phyloP scores from a whole-genome alignment of 306 rosid species.

The Hippophae gyantsensis region DNA sequence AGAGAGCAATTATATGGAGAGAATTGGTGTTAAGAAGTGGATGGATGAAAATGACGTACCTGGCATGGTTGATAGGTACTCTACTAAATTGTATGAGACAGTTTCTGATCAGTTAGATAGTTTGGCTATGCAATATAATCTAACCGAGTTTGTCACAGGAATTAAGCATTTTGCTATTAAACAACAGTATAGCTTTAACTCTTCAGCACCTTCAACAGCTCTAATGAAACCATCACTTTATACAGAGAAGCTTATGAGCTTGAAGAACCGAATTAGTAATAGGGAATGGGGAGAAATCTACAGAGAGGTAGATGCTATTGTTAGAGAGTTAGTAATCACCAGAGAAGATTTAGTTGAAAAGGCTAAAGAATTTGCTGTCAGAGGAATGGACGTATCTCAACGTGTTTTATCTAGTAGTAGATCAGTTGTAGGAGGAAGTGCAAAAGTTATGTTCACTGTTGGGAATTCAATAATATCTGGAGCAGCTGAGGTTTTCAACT shows the following conservation, averaged over 20 bases:
- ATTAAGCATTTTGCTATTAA: constrained; percentile 68
- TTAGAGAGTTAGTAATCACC: constrained; percentile 59
- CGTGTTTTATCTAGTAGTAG: constrained; percentile 55
- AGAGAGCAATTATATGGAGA: constrained; percentile 79
- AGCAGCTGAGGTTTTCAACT: constrained; percentile 86
- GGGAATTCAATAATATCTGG: constrained; percentile 76
- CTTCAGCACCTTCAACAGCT: constrained; percentile 32
- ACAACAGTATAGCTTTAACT: constrained; percentile 37
- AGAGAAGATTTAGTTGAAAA: constrained; percentile 74
- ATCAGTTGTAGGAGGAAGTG: constrained; percentile 64
- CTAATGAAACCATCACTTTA: constrained; percentile 46
- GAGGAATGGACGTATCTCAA: constrained; percentile 68
- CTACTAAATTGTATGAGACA: constrained; percentile 65
- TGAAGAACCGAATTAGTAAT: constrained; percentile 44
- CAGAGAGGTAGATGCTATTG: constrained; percentile 49
- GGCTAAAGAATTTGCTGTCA: constrained; percentile 69
- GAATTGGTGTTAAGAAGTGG: constrained; percentile 74
- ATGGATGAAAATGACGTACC: constrained; percentile 94
- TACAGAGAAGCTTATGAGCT: constrained; percentile 59
- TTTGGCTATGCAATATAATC: constrained; percentile 76
- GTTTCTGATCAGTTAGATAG: constrained; percentile 77
- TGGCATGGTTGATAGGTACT: constrained; percentile 72
- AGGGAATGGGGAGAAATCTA: constrained; percentile 79
- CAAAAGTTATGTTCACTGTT: constrained; percentile 50
- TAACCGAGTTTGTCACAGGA: constrained; percentile 76